Evolutionary conservation across 345 rosid species (phyloP), one percentile per base, ranked within the genome.

Genomic region (Luvunga scandens): DNA sequence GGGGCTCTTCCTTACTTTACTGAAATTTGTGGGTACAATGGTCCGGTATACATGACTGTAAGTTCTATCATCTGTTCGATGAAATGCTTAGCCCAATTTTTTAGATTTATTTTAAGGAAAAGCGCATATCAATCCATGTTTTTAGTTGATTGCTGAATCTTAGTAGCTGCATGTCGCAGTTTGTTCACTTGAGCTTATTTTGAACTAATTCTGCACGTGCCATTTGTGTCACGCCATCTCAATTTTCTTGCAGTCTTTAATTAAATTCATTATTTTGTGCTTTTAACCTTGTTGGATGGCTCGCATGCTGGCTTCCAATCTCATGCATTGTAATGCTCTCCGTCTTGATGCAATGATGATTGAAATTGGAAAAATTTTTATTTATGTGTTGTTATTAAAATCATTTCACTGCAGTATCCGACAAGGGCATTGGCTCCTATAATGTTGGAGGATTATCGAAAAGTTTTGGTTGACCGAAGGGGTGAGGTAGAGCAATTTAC

Each of bases 31-130:
- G 99, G 99, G 4, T 96, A 92, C 30, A 66, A 24, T 13, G 99
- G 99, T 0, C 98, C 99, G 0, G 74, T 96, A 70, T 94, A 94
- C 83, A 96, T 96, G 99, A 94, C 99, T 90, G 98, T 93, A 89
- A 81, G 80, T 84, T 33, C 73, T 63, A 22, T 66, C 48, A 71
- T 7, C 56, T 87, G 84, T 79, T 88, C 74, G 91, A 80, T 75
- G 66, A 80, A 85, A 83, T 85, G 88, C 12, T 71, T 50, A 71
- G 39, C 27, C 9, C 27, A 19, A 16, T 22, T 31, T 50, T 71
- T 27, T 2, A 9, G 16, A 42, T 42, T 42, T 42, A 42, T 12
- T 42, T 42, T 42, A 42, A 42, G 28, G n/a, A 27, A 14, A n/a
- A 19, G n/a, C 4, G 61, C 73, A 50, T 16, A 19, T 50, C 18